Base-by-base conservation (phyloP, 2,329 filamentous ascomycete species). In the Penicillium janthinellum region DNA sequence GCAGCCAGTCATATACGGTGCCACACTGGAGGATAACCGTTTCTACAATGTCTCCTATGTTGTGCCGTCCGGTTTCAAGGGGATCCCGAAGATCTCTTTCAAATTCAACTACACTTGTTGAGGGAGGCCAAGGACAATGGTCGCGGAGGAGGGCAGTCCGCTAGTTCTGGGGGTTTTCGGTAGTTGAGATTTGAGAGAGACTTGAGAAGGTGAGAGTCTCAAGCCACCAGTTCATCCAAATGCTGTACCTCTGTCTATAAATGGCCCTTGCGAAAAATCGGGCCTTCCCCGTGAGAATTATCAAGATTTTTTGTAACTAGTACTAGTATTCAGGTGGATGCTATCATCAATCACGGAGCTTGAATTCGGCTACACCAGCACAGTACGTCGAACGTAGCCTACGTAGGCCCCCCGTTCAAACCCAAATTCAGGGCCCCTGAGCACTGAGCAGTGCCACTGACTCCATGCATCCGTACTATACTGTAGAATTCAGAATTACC, bases 21-120 rank as follows among this genome's bases (percentile, higher is more conserved):
- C 66, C 11, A 67, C 66, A 8, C 66, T 82, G 48, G 72, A 77
- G 44, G 71, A 80, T 52, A 78, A 82, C 52, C 71, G 72, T 59
- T 77, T 77, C 20, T 81, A 81, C 38, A 82, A 82, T 41, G 72
- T 82, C 28, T 81, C 79, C 2, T 82, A 81, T 60, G 73, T 69
- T 3, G 79, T 82, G 1, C 78, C 79, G 0, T 61, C 61, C 0
- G 73, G 67, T 2, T 82, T 54, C n/a, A 41, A 22, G 42, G 52
- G 52, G 1, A 38, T 15, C 11, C 52, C 52, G 7, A 70, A 58
- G 38, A 73, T 81, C 10, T 67, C 68, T 2, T 71, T 81, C 35
- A 65, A 70, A 2, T 61, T 76, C 14, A 62, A 62, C 48, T 75
- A 75, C 61, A 73, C 72, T 10, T 76, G 74, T 56, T 71, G 28